A percentile compares a stretch with the other conserved stretches of the same genome.
These are phyloP conservation scores for Diaporthe nobilis DNA, from an alignment of 2,329 filamentous ascomycete genomes.

Conservation along the genomic window DNA sequence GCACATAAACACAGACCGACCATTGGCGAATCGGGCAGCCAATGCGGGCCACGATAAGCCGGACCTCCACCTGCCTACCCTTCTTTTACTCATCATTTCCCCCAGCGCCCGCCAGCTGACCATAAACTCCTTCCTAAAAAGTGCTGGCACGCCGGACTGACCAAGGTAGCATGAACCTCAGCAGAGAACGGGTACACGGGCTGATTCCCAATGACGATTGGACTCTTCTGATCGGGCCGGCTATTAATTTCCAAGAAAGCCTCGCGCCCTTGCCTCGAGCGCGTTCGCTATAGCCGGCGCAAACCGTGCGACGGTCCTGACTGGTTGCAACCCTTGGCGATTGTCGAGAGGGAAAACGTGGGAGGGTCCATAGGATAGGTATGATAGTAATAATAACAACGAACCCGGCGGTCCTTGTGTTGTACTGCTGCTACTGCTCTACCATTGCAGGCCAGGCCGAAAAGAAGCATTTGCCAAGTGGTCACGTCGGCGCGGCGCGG, in stretches of 20 bases:
- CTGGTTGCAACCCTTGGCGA: constrained; percentile 8
- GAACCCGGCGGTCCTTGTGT: neutral
- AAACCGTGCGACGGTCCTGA: neutral
- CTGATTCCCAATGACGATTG: constrained; percentile 26
- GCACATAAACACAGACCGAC: neutral
- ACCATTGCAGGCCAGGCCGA: neutral
- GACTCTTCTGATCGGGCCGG: constrained; percentile 26
- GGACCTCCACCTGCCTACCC: neutral
- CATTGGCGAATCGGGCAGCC: constrained; percentile 13
- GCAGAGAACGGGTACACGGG: neutral
- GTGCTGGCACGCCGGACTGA: constrained; percentile 12
- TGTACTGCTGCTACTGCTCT: neutral
- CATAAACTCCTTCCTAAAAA: constrained; percentile 35
- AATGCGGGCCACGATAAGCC: constrained; percentile 20
- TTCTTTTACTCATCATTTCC: neutral
- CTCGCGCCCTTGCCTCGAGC: neutral
- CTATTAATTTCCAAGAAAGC: neutral
- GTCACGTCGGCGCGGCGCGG: constrained; percentile 21
- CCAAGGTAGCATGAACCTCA: constrained; percentile 9
- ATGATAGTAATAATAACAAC: neutral
- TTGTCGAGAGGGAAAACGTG: neutral
- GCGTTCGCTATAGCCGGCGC: neutral
- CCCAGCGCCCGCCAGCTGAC: constrained; percentile 11
- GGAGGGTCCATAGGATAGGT: neutral
- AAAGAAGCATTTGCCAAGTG: constrained; percentile 33